Evolutionary conservation across 2,329 filamentous ascomycete species (phyloP), one percentile per base, ranked within the genome.

Genomic region (Allantophomopsis lycopodina): DNA sequence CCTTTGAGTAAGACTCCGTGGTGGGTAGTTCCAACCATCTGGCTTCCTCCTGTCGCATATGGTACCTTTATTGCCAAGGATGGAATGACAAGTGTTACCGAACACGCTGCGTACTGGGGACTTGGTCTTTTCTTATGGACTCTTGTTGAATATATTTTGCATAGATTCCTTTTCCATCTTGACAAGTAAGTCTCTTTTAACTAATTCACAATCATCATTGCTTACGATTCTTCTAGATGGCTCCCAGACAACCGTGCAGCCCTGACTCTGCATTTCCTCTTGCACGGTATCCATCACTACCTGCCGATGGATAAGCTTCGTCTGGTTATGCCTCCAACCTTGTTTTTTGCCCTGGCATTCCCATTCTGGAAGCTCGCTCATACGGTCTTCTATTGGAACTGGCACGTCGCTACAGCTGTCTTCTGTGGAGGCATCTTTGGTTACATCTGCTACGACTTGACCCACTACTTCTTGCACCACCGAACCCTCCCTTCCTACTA

Each of bases 241-340:
- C 79, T 98, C 10, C 91, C 91, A 1, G 85, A 98, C 58, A 94
- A 96, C 59, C 74, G 86, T 40, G 79, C 84, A n/a, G 81, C 74
- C 47, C 68, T 98, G 43, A 94, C 86, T 0, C 51, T 81, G 15
- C 91, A 98, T 59, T 98, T 98, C 64, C 64, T 95, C 32, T 82
- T 98, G 18, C 91, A 98, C 53, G 91, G 91, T 46, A 85, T 98
- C 46, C 91, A 98, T 57, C 91, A 98, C 62, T 98, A 96, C 61
- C 73, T 98, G 4, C 91, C 91, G n/a, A 96, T 98, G 91, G 91
- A 98, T 65, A 89, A 81, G 56, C 89, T 94, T 53, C 80, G 91
- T 44, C 79, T 98, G 8, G 91, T 98, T 48, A 96, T 98, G 91
- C 91, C 91, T 1, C 91, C 91, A 0, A 75, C 85, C 0, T 69